A percentile compares a stretch with the other conserved stretches of the same genome.
Conservation (phyloP, 2,329 filamentous ascomycete species). For the Diplodia sapinea region DNA sequence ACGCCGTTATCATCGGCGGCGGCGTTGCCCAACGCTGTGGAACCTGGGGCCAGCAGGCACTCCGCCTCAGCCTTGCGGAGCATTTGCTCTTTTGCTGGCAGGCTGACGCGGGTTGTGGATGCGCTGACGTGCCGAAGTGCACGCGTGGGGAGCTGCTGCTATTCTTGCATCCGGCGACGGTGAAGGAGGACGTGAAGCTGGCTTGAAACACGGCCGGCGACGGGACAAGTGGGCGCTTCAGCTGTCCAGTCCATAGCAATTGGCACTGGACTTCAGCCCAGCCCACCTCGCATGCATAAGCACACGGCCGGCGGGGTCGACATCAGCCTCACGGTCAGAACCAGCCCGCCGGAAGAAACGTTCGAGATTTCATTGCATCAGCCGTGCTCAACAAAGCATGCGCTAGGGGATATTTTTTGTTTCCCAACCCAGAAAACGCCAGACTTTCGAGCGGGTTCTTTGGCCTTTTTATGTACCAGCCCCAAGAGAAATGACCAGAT, state of each 20-base stretch:
- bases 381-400: constrained; percentile 1
- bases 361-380: not conserved
- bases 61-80: constrained; percentile 1
- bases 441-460: not conserved
- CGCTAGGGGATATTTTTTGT: constrained; percentile 15
- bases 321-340: not conserved
- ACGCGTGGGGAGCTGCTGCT: not conserved
- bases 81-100: not conserved
- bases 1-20: constrained; percentile 1
- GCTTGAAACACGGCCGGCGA: constrained; percentile 14
- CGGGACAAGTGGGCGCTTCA: not conserved
- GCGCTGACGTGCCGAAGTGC: too few species aligned
- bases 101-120: too few species aligned
- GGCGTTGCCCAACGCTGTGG: constrained; percentile 4
- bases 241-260: not conserved
- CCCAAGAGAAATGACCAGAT: not conserved
- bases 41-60: not conserved
- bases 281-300: not conserved
- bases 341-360: not conserved
- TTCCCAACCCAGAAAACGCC: constrained; percentile 11
- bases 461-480: constrained; percentile 5
- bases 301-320: not conserved
- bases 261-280: not conserved
- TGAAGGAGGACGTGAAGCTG: not conserved
- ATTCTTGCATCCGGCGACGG: not conserved